These are phyloP conservation scores for Hypoxylon subgilvum DNA, from an alignment of 495 filamentous ascomycete genomes.

Conservation along the genomic window DNA sequence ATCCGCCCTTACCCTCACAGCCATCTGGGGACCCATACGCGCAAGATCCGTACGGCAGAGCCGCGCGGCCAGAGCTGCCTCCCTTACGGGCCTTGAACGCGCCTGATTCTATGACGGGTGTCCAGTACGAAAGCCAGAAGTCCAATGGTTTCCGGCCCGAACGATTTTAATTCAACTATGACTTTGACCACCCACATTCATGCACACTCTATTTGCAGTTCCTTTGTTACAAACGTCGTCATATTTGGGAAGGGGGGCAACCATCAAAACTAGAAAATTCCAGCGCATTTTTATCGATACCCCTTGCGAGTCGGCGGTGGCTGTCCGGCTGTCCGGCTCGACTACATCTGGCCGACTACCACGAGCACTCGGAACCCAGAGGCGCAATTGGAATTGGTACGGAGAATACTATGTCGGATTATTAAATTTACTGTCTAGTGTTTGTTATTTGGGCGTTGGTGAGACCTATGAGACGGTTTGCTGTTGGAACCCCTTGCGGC, in stretches of 20 bases:
- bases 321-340: constrained; percentile 13
- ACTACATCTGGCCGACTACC: constrained; percentile 5
- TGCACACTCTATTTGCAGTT: constrained; percentile 20
- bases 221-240: constrained; percentile 25
- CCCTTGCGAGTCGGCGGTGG: constrained; percentile 26
- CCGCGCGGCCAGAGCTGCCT: constrained; percentile 52
- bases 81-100: constrained; percentile 52
- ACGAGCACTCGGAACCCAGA: constrained; percentile 20
- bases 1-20: constrained; percentile 33
- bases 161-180: constrained; percentile 27
- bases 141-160: constrained; percentile 45
- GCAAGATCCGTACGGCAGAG: constrained; percentile 41
- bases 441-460: constrained; percentile 29
- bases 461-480: constrained; percentile 17
- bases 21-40: constrained; percentile 42
- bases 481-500: constrained; percentile 9
- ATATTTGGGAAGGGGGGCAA: constrained; percentile 18
- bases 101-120: constrained; percentile 60
- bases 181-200: neutral
- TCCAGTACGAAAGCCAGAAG: constrained; percentile 58
- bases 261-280: constrained; percentile 28
- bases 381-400: constrained; percentile 28
- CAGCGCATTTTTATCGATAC: constrained; percentile 30
- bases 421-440: constrained; percentile 26
- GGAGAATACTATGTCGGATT: constrained; percentile 25